Evolutionary conservation across 768 basidiomycete genomes (phyloP).

Genomic region (Tremella fuciformis): DNA sequence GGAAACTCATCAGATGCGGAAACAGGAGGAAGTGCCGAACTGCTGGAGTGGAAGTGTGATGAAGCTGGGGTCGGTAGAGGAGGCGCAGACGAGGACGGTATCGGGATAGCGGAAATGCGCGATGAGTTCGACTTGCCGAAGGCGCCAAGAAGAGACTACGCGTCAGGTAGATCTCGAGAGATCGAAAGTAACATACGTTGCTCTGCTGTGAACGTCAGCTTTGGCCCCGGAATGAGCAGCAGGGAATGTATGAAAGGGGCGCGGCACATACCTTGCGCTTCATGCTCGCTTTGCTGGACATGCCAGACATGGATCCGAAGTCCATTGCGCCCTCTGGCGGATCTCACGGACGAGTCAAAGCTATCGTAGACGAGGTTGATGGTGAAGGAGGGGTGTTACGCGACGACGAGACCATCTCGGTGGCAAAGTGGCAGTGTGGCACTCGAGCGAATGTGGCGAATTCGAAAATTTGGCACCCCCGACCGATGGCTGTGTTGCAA

Average conservation of each 20-base stretch:
- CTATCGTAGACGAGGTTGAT: too few species aligned
- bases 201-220: not conserved
- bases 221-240: too few species aligned
- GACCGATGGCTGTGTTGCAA: too few species aligned
- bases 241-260: not conserved
- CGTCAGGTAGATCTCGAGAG: not conserved
- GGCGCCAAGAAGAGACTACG: constrained; percentile 4
- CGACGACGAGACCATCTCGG: too few species aligned
- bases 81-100: not conserved
- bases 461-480: too few species aligned
- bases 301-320: constrained; percentile 10
- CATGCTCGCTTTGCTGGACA: constrained; percentile 7
- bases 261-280: constrained; percentile 7
- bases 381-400: too few species aligned
- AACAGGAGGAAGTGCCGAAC: not conserved
- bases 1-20: not conserved
- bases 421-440: too few species aligned
- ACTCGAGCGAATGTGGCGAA: too few species aligned
- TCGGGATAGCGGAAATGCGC: not conserved
- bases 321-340: not conserved
- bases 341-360: too few species aligned
- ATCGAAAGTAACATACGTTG: not conserved
- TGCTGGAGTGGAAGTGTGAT: not conserved
- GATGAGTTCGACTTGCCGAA: constrained; percentile 5
- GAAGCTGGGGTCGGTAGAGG: constrained; percentile 1